Evolutionary conservation across 176 grass and related monocot species (phyloP), one percentile per base, ranked within the genome.

Genomic region (Triticum timopheevii): DNA sequence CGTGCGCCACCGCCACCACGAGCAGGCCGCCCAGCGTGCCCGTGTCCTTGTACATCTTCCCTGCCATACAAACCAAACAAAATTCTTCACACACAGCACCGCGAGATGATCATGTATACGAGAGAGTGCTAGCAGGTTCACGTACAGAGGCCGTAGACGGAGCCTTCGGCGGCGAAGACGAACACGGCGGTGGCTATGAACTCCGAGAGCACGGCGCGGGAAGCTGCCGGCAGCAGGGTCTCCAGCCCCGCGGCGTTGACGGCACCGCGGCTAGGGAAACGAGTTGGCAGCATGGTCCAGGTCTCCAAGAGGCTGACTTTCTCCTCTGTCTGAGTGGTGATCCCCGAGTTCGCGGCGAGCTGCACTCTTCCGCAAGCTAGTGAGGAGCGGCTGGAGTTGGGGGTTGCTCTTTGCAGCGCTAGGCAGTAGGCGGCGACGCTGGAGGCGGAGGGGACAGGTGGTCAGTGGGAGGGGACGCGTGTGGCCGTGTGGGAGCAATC

Each of bases 101-200:
- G 42, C n/a, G 42, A 54, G 31, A 54, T 30, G 12, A 2, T 10
- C 16, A 13, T 58, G 28, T 1, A 27, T 1, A 27, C 82, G 4
- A 17, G 15, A 45, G 42, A 1, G 36, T 38, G 36, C 7, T 38
- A 38, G 36, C 36, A 38, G 36, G 36, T 38, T 13, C 49, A 54
- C 36, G 40, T 73, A 98, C 95, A 89, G 45, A 97, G 93, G 67
- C 89, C 87, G 73, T 90, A 90, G 64, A 93, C 83, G 80, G 95
- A 95, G 77, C 95, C 95, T 71, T 97, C 93, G 19, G 91, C 87
- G 56, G 89, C 93, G 88, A 97, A 95, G 65, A 97, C 95, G 86
- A 95, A 97, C 10, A 97, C 79, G 25, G 87, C 93, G 28, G 95
- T 95, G 79, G 87, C 91, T 28, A 97, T n/a, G 88, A 97, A 89